A percentile compares a stretch with the other conserved stretches of the same genome.
phyloP scores from a whole-genome alignment of 345 rosid genomes.

The Clausena lansium region DNA sequence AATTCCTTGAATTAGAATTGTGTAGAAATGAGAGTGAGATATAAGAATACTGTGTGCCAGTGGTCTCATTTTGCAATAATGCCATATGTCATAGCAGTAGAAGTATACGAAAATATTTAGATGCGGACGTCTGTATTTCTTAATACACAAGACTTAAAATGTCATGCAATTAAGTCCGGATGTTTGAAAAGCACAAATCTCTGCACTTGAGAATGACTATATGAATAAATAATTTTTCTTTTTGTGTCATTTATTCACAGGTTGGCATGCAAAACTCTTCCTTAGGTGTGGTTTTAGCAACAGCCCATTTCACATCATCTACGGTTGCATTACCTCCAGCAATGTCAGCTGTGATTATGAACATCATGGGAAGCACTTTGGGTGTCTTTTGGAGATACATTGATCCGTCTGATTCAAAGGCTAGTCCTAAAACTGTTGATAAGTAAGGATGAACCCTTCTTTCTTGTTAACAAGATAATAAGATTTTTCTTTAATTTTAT shows the following conservation, averaged over 20 bases:
- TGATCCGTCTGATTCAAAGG: slow-evolving; percentile 26
- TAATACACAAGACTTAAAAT: neutral
- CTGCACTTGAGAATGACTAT: neutral
- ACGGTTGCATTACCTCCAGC: slow-evolving; percentile 58
- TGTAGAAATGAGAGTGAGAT: neutral
- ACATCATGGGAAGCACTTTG: slow-evolving; percentile 61
- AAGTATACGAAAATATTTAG: neutral
- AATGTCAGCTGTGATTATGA: slow-evolving; percentile 67
- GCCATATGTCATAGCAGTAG: neutral
- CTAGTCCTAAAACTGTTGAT: slow-evolving; percentile 7
- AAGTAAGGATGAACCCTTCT: neutral
- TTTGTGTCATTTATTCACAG: slow-evolving; percentile 20
- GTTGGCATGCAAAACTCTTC: slow-evolving; percentile 80
- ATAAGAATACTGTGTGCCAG: neutral
- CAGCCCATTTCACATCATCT: slow-evolving; percentile 61
- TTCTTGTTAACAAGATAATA: neutral
- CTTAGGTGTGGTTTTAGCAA: slow-evolving; percentile 60
- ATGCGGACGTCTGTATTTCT: neutral
- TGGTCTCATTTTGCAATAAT: neutral
- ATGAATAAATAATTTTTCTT: neutral
- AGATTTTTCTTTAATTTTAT: neutral
- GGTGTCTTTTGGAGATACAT: slow-evolving; percentile 52
- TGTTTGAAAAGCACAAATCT: neutral
- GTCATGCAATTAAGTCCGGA: neutral
- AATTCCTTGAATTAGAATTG: neutral